These are phyloP conservation scores for Thraustochytrium sp. DNA, from an alignment of 352 stramenopile genomes.

Conservation along the genomic window DNA sequence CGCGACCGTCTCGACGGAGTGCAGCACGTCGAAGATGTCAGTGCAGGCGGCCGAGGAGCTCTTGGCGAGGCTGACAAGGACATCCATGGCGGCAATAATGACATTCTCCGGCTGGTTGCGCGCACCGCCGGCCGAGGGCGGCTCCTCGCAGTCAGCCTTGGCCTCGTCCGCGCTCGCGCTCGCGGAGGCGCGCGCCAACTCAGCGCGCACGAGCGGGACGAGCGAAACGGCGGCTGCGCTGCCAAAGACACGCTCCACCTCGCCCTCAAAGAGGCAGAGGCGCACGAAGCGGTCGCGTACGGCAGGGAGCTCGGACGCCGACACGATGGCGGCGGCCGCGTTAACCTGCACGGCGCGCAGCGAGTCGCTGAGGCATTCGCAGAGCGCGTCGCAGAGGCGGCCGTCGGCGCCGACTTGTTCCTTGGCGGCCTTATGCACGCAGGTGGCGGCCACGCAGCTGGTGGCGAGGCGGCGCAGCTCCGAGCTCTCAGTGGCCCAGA, in stretches of 20 bases:
- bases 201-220: neutral
- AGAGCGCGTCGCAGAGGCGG: neutral
- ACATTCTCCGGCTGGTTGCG: neutral
- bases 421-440: neutral
- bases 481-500: neutral
- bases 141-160: no score
- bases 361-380: neutral
- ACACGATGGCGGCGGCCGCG: neutral
- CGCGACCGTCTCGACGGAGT: constrained; percentile 12
- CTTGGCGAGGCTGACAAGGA: neutral
- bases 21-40: neutral
- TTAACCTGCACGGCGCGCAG: neutral
- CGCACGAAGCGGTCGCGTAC: neutral
- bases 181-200: neutral
- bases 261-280: neutral
- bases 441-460: neutral
- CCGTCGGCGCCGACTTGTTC: neutral
- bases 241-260: constrained; percentile 20
- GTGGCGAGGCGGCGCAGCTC: neutral
- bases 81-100: neutral
- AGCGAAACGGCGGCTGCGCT: neutral
- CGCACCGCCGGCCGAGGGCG: no score
- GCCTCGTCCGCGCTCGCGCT: neutral
- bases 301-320: neutral
- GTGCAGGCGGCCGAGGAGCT: neutral